phyloP scores from a whole-genome alignment of 495 filamentous ascomycete species.

The Glonium stellatum region DNA sequence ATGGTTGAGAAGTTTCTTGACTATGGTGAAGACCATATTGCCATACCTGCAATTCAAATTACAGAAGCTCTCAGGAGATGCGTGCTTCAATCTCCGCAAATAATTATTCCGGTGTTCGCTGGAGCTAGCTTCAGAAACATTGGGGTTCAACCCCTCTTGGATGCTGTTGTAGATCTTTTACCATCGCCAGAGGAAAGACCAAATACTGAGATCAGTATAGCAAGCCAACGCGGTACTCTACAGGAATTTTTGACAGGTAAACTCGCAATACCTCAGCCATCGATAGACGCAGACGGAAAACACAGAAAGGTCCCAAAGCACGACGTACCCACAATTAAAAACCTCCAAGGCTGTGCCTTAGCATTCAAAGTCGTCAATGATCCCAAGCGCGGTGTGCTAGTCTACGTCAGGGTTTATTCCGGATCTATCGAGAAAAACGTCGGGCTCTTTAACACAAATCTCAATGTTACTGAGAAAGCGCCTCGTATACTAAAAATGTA shows the following conservation, averaged over 20 bases:
- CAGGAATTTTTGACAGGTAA: constrained; percentile 48
- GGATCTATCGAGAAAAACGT: constrained; percentile 68
- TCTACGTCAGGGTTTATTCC: constrained; percentile 88
- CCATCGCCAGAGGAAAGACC: constrained; percentile 75
- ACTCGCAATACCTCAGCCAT: constrained; percentile 20
- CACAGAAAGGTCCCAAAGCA: constrained; percentile 36
- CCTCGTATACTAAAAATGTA: constrained; percentile 86
- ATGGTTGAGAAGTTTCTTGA: constrained; percentile 81
- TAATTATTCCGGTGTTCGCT: constrained; percentile 77
- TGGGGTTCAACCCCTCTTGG: constrained; percentile 87
- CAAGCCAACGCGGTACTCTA: constrained; percentile 44
- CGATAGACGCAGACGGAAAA: constrained; percentile 36
- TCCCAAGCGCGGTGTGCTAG: constrained; percentile 73
- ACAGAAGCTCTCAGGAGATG: constrained; percentile 66
- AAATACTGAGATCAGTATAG: constrained; percentile 69
- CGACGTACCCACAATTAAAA: constrained; percentile 40
- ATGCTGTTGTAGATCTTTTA: constrained; percentile 78
- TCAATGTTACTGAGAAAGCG: constrained; percentile 73
- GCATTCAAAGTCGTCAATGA: constrained; percentile 98
- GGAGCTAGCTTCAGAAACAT: constrained; percentile 92
- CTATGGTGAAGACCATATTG: constrained; percentile 60
- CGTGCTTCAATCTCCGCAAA: constrained; percentile 50
- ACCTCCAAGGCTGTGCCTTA: constrained; percentile 67
- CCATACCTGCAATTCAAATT: constrained; percentile 58
- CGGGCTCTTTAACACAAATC: constrained; percentile 78